phyloP scores from a whole-genome alignment of 345 rosid genomes.

The Euphorbia tirucalli region DNA sequence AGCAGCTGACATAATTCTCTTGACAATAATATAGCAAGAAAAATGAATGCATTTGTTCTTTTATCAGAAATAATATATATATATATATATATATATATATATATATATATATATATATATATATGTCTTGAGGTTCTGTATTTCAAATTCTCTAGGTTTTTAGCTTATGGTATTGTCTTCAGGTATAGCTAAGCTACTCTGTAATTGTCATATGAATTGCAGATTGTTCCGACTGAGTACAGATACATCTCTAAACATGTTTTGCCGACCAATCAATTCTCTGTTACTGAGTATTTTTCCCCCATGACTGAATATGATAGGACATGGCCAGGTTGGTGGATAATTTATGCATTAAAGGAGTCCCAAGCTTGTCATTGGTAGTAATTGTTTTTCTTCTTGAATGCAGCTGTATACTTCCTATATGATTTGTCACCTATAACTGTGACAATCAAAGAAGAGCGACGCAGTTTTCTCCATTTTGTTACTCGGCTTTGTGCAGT shows the following conservation, averaged over 20 bases:
- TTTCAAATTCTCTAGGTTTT: background rate
- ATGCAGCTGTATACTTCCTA: slow-evolving; percentile 86
- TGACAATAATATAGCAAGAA: no score
- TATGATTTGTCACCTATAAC: slow-evolving; percentile 97
- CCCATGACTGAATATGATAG: slow-evolving; percentile 67
- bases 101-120: no score
- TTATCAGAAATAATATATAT: background rate
- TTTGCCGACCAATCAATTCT: slow-evolving; percentile 87
- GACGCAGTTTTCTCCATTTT: slow-evolving; percentile 89
- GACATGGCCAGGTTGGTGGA: slow-evolving; percentile 88
- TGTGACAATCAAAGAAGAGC: slow-evolving; percentile 90
- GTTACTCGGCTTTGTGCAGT: slow-evolving; percentile 98
- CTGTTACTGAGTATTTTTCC: slow-evolving; percentile 87
- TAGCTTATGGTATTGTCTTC: background rate
- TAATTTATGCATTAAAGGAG: background rate
- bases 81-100: background rate
- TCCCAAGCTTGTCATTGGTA: slow-evolving; percentile 11
- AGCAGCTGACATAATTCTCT: no score
- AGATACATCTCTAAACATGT: slow-evolving; percentile 79
- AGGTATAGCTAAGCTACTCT: background rate
- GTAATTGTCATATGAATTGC: slow-evolving; percentile 22
- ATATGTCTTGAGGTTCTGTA: background rate
- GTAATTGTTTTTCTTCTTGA: slow-evolving; percentile 8
- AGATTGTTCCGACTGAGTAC: slow-evolving; percentile 99
- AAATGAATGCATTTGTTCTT: no score